Evolutionary conservation across 2,329 filamentous ascomycete genomes (phyloP), one percentile per base, ranked within the genome.

Genomic region (Colletotrichum kahawae): DNA sequence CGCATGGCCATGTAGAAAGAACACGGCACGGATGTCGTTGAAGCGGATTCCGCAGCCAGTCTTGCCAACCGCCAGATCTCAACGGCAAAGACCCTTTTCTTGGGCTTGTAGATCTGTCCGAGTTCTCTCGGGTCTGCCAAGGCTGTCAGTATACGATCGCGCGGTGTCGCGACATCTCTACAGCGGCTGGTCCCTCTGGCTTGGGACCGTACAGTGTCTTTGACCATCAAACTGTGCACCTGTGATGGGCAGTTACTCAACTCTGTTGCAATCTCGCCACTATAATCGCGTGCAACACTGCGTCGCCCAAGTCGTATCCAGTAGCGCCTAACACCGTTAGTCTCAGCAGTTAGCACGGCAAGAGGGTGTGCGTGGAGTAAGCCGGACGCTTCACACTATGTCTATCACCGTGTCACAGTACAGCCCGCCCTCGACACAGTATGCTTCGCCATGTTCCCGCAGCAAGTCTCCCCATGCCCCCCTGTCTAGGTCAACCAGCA

Each of bases 91-190:
- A 57, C 38, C 51, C 67, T 34, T 62, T 48, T 43, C 38, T 62
- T 51, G 54, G 36, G 33, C 7, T 74, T 56, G 68, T 71, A 54
- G 62, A 74, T 71, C 62, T 27, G 24, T 38, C 60, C 54, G 24
- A 63, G 34, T 6, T 29, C 70, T 21, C n/a, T 66, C 34, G 62
- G 69, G 63, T 73, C 56, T 21, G 73, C 73, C 73, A 75, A 75
- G 62, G 69, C 73, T 75, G 73, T 75, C 69, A 75, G 27, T 34
- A 59, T 57, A 48, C 57, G 69, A 75, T 75, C 72, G 63, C 57
- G 57, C 24, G 38, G 67, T 38, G 34, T 66, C 60, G 43, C 29
- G 57, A 70, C 67, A 65, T 29, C 33, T 33, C 34, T 63, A n/a
- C 29, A 33, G 31, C 31, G 29, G 56, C 63, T 63, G 13, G 57